Base-by-base conservation (phyloP, 129 eudicot genomes). In the Smallanthus sonchifolius region DNA sequence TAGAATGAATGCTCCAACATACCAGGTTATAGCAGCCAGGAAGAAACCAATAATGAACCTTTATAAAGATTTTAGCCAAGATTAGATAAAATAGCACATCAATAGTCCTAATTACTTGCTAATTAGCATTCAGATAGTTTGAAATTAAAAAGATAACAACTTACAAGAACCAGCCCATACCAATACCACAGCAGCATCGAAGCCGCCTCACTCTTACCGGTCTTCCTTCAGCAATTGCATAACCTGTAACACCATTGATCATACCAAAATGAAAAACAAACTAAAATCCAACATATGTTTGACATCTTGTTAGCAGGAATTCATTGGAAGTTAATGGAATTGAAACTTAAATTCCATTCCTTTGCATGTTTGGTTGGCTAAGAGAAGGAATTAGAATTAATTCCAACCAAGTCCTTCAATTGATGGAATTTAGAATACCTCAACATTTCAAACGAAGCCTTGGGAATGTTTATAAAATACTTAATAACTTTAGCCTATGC, bases 21-120 rank as follows among this genome's bases (percentile, higher is more conserved):
- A 92, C 98, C 96, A 92, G 10, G 98, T 96, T 44, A 93, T 80
- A 48, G 81, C 96, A 75, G 85, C 95, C 65, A 87, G 55, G 84
- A 93, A 84, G 87, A 93, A 93, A 9, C 98, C 98, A 60, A 90
- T 73, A 17, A 93, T 87, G 79, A 93, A 93, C 92, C 98, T 93
- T 83, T 74, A 84, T 38, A 77, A 43, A 64, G 5, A 70, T 51
- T 57, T 59, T 39, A 54, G 51, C 20, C 67, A 76, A 65, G 10
- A 51, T 75, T 65, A 62, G 15, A 35, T 67, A 37, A 30, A 14
- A 43, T 9, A 45, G 45, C 45, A 40, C 45, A 40, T 40, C 45
- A 40, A 40, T 40, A 7, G 45, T 40, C 45, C 45, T 40, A 40
- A 40, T 40, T 40, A 40, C 24, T 19, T 34, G 61, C 45, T 40